Evolutionary conservation across 352 stramenopile species (phyloP).

Genomic region (Globisporangium recalcitrans): DNA sequence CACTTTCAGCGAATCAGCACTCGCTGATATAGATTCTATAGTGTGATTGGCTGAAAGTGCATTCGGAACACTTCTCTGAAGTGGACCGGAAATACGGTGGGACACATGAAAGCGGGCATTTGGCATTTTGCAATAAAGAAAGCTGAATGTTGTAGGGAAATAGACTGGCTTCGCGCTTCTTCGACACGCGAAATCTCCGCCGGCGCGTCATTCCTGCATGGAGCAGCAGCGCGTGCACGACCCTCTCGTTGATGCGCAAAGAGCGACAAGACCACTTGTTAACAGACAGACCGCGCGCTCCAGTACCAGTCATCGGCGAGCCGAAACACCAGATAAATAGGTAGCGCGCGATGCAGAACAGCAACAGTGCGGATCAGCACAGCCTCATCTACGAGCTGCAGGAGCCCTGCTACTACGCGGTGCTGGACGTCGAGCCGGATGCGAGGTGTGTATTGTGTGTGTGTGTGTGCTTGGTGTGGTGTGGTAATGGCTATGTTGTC

Average conservation of each 20-base stretch:
- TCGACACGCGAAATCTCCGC: not conserved
- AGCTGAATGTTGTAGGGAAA: not conserved
- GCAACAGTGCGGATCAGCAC: constrained; percentile 19
- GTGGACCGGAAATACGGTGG: too few relatives aligned
- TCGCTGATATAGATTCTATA: too few relatives aligned
- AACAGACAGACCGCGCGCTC: not conserved
- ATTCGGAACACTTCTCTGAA: too few relatives aligned
- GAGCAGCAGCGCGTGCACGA: not conserved
- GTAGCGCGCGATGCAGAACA: constrained; percentile 11
- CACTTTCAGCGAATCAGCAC: too few relatives aligned
- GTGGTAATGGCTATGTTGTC: not conserved
- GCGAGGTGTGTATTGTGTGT: constrained; percentile 37
- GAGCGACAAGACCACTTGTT: not conserved
- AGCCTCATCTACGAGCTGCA: constrained; percentile 38
- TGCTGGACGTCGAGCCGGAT: constrained; percentile 53
- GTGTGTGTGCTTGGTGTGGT: not conserved
- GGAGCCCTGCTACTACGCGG: constrained; percentile 60
- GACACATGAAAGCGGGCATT: too few relatives aligned
- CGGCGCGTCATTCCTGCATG: constrained; percentile 10
- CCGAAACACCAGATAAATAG: not conserved
- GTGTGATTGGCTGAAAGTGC: too few relatives aligned
- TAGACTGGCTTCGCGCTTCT: not conserved
- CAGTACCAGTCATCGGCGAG: not conserved
- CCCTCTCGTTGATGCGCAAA: not conserved
- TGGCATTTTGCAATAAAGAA: too few relatives aligned